These are phyloP conservation scores for Trichoderma harzianum DNA, from an alignment of 2,329 filamentous ascomycete species.

Conservation along the genomic window DNA sequence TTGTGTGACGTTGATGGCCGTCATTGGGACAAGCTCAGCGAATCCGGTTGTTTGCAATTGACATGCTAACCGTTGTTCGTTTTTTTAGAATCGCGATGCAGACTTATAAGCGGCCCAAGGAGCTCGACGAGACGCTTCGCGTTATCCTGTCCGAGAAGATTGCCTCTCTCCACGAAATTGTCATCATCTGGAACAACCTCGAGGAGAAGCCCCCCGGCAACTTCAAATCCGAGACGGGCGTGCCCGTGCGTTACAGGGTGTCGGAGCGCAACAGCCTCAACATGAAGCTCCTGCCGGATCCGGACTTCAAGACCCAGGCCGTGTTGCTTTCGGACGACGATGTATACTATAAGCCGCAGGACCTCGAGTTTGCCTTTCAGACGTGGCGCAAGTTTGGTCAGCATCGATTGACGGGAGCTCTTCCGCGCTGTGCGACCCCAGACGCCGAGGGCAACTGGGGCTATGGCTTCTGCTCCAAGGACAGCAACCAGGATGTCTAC, in stretches of 20 bases:
- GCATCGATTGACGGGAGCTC: conserved; percentile 19
- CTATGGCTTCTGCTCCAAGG: conserved; percentile 33
- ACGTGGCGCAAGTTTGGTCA: conserved; percentile 24
- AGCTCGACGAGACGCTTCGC: conserved; percentile 26
- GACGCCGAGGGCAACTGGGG: conserved; percentile 28
- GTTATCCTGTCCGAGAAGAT: conserved; percentile 23
- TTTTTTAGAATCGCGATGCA: conserved; percentile 26
- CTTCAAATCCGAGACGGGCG: conserved; percentile 24
- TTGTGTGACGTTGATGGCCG: background rate
- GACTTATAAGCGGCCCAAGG: conserved; percentile 27
- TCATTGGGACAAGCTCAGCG: background rate
- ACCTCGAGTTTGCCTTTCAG: conserved; percentile 29
- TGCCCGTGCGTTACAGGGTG: conserved; percentile 27
- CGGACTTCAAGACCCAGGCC: conserved; percentile 25
- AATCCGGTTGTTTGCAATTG: background rate
- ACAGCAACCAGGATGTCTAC: conserved; percentile 29
- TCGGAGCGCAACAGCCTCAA: conserved; percentile 27
- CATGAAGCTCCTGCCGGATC: conserved; percentile 26
- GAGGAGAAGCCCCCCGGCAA: conserved; percentile 23
- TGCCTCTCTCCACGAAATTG: conserved; percentile 29
- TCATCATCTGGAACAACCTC: conserved; percentile 30
- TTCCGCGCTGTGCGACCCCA: conserved; percentile 34
- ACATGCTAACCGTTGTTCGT: background rate
- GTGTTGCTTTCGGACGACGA: conserved; percentile 29
- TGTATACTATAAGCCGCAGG: conserved; percentile 26